Conservation (phyloP, 768 basidiomycete species). For the Mycena belliarum region DNA sequence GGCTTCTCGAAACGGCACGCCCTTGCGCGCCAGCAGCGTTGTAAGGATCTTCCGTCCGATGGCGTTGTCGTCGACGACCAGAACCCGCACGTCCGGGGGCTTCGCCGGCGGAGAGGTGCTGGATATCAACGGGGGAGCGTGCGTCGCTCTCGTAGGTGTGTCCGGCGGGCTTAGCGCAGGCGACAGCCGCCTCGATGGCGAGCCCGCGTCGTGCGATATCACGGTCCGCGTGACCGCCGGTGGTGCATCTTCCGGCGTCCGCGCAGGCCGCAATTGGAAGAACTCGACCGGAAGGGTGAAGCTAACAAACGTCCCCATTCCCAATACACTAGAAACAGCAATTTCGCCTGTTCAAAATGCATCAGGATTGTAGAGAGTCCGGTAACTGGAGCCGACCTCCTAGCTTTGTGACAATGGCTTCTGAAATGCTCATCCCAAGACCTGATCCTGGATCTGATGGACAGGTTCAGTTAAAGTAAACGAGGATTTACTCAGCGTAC, state of each 20-base stretch:
- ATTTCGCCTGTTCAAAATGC: too few species aligned
- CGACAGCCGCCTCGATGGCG: background rate
- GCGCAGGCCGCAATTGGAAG: background rate
- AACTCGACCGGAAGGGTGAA: conserved; percentile 9
- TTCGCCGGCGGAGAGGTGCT: background rate
- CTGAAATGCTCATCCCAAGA: conserved; percentile 11
- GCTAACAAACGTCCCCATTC: conserved; percentile 1
- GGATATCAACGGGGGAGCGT: background rate
- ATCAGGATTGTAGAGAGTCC: too few species aligned
- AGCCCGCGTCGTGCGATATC: background rate
- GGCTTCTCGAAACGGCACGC: conserved; percentile 4
- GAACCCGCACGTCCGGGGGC: background rate
- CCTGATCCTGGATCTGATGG: conserved; percentile 3
- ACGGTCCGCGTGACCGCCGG: background rate
- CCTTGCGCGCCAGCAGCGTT: conserved; percentile 5
- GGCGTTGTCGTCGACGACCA: conserved; percentile 6
- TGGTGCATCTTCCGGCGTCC: background rate
- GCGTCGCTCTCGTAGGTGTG: background rate
- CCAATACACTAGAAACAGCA: background rate
- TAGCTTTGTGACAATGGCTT: background rate
- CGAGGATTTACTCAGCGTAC: background rate
- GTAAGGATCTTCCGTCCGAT: conserved; percentile 7
- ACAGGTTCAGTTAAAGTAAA: background rate
- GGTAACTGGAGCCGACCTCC: background rate
- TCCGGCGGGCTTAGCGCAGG: background rate